A percentile compares a stretch with the other conserved stretches of the same genome.
Evolutionary conservation across 768 basidiomycete genomes (phyloP).

Genomic region (Saitozyma sp.): DNA sequence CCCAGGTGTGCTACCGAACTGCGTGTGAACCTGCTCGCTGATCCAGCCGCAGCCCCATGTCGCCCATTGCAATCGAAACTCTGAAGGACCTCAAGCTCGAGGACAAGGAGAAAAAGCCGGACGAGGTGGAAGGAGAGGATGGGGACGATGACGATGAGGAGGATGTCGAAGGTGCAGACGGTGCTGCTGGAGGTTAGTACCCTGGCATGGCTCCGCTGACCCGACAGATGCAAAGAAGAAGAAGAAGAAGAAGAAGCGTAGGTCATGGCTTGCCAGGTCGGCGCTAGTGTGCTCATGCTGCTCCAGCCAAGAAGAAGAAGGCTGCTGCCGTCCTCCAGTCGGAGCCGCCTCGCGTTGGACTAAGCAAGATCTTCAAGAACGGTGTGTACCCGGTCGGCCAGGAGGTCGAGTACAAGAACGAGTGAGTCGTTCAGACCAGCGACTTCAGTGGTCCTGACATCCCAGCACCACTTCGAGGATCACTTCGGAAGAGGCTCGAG

Average conservation of each 20-base stretch:
- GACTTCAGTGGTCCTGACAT: background rate
- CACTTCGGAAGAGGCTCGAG: slow-evolving; percentile 85
- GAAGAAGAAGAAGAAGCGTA: slow-evolving; percentile 74
- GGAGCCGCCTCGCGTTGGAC: slow-evolving; percentile 86
- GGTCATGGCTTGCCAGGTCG: background rate
- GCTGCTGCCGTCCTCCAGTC: slow-evolving; percentile 58
- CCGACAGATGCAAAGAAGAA: slow-evolving; percentile 69
- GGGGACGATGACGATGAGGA: slow-evolving; percentile 3
- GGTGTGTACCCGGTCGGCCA: slow-evolving; percentile 91
- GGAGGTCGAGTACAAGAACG: slow-evolving; percentile 84
- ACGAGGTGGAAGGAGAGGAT: slow-evolving; percentile 14
- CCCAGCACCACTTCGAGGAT: slow-evolving; percentile 81
- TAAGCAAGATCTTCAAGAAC: slow-evolving; percentile 82
- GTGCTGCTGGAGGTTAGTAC: slow-evolving; percentile 2
- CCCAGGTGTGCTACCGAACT: background rate
- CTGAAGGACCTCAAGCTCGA: slow-evolving; percentile 9
- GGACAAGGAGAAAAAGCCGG: slow-evolving; percentile 14
- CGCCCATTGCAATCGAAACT: slow-evolving; percentile 9
- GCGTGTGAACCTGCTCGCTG: slow-evolving; percentile 2
- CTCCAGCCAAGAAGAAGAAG: slow-evolving; percentile 63
- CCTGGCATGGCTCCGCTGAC: background rate
- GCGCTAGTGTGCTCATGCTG: background rate
- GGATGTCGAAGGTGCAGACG: background rate
- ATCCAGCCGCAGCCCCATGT: slow-evolving; percentile 11
- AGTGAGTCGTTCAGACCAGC: slow-evolving; percentile 61